Conservation (phyloP, 2,329 filamentous ascomycete genomes). For the Ophiostoma perfectum region DNA sequence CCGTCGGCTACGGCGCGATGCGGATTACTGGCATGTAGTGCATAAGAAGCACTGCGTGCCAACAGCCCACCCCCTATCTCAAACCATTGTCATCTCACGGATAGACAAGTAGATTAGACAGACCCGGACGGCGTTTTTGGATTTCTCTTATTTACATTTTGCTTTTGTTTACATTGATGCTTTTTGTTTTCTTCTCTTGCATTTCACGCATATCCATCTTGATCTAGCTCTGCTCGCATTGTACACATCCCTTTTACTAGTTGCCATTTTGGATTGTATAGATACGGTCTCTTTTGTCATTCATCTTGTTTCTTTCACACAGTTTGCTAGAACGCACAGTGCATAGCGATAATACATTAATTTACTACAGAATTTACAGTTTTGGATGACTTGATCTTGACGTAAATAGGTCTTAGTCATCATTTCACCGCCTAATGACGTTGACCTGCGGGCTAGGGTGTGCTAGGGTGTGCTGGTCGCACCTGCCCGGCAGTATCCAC, state of each 20-base stretch:
- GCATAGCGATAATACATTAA: not conserved
- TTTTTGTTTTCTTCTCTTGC: not conserved
- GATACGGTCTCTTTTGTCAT: not conserved
- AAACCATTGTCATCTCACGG: not conserved
- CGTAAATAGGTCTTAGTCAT: not conserved
- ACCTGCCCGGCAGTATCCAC: slow-evolving; percentile 11
- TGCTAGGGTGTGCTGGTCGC: not conserved
- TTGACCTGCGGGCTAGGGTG: not conserved
- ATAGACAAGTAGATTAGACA: not conserved
- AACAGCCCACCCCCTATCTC: too few relatives aligned
- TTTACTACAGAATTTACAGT: not conserved
- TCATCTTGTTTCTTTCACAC: not conserved
- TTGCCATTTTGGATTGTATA: not conserved
- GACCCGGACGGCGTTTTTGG: not conserved
- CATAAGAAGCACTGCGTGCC: too few relatives aligned
- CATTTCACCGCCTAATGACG: slow-evolving; percentile 4
- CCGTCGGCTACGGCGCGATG: slow-evolving; percentile 89
- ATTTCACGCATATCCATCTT: not conserved
- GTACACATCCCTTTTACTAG: not conserved
- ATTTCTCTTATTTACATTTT: not conserved
- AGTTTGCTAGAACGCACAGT: not conserved
- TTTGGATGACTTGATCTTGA: not conserved
- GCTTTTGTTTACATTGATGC: not conserved
- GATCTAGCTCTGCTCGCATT: not conserved
- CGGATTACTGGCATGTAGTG: slow-evolving; percentile 45